These are phyloP conservation scores for Rhizophagus sp. DNA, from an alignment of 192 early-diverging fungal genomes.

Conservation along the genomic window DNA sequence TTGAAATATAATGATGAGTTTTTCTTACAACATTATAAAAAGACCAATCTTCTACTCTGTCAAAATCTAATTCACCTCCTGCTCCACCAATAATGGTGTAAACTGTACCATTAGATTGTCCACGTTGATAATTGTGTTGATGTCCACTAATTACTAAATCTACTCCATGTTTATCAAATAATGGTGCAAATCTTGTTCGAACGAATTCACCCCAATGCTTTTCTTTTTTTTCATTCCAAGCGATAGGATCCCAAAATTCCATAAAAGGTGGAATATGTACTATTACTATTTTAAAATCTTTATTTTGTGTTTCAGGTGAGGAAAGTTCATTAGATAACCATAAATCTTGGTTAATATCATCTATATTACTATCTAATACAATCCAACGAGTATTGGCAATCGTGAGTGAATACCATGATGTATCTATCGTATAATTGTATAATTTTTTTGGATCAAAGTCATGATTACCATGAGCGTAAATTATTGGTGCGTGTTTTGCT, in stretches of 20 bases:
- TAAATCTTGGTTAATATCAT: constrained; percentile 56
- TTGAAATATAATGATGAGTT: constrained; percentile 45
- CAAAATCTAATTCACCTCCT: constrained; percentile 62
- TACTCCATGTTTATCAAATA: constrained; percentile 66
- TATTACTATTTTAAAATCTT: constrained; percentile 63
- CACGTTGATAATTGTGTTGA: constrained; percentile 78
- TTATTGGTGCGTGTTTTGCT: constrained; percentile 59
- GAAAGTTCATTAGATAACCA: constrained; percentile 63
- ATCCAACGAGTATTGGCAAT: constrained; percentile 65
- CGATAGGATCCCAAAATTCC: constrained; percentile 73
- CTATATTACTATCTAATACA: constrained; percentile 69
- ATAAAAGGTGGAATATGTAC: constrained; percentile 76
- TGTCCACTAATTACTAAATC: constrained; percentile 78
- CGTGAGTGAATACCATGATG: constrained; percentile 57
- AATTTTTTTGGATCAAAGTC: constrained; percentile 59
- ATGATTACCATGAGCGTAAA: constrained; percentile 78
- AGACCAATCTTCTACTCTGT: constrained; percentile 61
- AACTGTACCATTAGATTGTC: constrained; percentile 50
- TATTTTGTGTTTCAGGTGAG: constrained; percentile 51
- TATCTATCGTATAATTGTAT: constrained; percentile 55
- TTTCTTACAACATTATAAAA: constrained; percentile 56
- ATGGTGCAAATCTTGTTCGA: constrained; percentile 59
- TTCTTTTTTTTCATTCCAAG: constrained; percentile 67
- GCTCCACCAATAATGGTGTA: constrained; percentile 78
- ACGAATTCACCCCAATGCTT: constrained; percentile 74